Base-by-base conservation (phyloP, 2,329 filamentous ascomycete species). In the Ramularia endophylla region DNA sequence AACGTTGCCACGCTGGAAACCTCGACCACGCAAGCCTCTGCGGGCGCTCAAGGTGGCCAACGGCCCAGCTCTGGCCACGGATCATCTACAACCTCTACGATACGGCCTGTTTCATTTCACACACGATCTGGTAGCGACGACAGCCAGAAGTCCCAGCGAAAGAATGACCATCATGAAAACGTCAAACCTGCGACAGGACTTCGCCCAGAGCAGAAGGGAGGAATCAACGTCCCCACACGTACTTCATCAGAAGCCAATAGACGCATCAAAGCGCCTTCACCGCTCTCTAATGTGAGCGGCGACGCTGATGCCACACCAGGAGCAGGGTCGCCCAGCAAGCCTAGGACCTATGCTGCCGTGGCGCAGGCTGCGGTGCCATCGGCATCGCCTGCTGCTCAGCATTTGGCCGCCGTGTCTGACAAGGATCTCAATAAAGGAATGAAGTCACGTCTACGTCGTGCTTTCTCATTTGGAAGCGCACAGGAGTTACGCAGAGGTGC, bases 381-480 rank as follows among this genome's bases (percentile, higher is more conserved):
- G 16, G 62, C 46, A 89, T 85, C 53, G 8, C 80, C 85, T 34
- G 90, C 90, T 15, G 83, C 85, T 11, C 83, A 87, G 63, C 87
- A 94, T 43, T 75, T 97, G 28, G 81, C 85, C 33, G 87, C 89
- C n/a, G 74, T 97, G 41, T 90, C 83, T 46, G 85, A 90, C 52
- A 90, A 85, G 60, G 86, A 87, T 40, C 71, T 72, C 19, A 85
- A 79, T 60, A 76, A 81, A 50, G 88, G 87, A 61, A 87, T 82
- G 67, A 95, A 95, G 67, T 89, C 85, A 13, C 77, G 89, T 52
- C 72, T 98, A 45, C 80, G 92, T 41, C 78, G 92, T 54, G 92
- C 92, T 0, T 95, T 98, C 58, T 98, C 92, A 0, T 98, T 98
- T 65, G 89, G 92, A 36, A 97, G 90, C 62, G 87, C 89, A 30